Percentiles rank a stretch among this genome's conserved stretches.
phyloP scores from a whole-genome alignment of 164 flowering plant species.

The Vitis vinifera region ASM3070453v1 NC_081820.1:26927501-26928000 shows the following conservation, averaged over 20 bases:
- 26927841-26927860: constrained; percentile 49
- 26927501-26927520: constrained; percentile 39
- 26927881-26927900: background rate
- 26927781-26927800: constrained; percentile 61
- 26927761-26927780: constrained; percentile 77
- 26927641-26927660: constrained; percentile 37
- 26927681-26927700: constrained; percentile 54
- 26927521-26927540: constrained; percentile 62
- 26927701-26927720: constrained; percentile 52
- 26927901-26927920: background rate
- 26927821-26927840: constrained; percentile 69
- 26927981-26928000: too few relatives aligned
- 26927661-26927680: constrained; percentile 25
- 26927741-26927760: constrained; percentile 79
- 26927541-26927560: constrained; percentile 51
- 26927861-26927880: background rate
- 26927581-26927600: constrained; percentile 74
- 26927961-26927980: too few relatives aligned
- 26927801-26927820: constrained; percentile 59
- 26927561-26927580: constrained; percentile 73
- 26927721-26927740: constrained; percentile 57
- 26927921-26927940: background rate
- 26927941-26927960: too few relatives aligned
- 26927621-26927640: constrained; percentile 25
- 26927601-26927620: constrained; percentile 46